A percentile compares a stretch with the other conserved stretches of the same genome.
These are phyloP conservation scores for Sambucus nigra DNA, from an alignment of 129 eudicot genomes.

Conservation along the genomic window DNA sequence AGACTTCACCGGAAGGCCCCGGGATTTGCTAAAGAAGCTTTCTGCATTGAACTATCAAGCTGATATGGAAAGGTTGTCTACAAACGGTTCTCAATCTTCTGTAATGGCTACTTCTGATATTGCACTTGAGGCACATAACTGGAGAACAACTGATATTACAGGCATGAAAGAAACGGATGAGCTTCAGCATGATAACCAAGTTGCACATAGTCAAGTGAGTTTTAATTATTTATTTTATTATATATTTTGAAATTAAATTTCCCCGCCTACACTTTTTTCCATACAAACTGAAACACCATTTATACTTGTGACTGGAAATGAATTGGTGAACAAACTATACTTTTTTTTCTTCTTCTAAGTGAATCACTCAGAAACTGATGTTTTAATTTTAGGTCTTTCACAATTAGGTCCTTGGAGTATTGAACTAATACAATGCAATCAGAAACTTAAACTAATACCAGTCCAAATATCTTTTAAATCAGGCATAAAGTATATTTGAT, in stretches of 20 bases:
- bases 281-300: background rate
- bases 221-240: background rate
- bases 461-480: no score
- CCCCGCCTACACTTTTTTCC: background rate
- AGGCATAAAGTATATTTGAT: background rate
- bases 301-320: no score
- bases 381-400: background rate
- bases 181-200: conserved; percentile 22
- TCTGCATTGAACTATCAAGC: conserved; percentile 32
- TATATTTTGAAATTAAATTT: no score
- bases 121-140: conserved; percentile 24
- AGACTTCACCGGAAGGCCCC: conserved; percentile 35
- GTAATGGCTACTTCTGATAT: conserved; percentile 12
- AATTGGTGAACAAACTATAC: background rate
- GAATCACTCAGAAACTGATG: background rate
- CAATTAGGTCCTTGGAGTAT: no score
- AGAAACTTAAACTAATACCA: no score
- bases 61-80: conserved; percentile 26
- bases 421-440: no score
- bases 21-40: conserved; percentile 21
- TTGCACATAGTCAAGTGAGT: conserved; percentile 45
- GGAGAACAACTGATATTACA: conserved; percentile 11
- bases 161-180: conserved; percentile 20
- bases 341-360: background rate
- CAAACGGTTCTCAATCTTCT: conserved; percentile 28